Conservation (phyloP, 805 yeast species). For the Vanderwaltozyma yarrowii region DNA sequence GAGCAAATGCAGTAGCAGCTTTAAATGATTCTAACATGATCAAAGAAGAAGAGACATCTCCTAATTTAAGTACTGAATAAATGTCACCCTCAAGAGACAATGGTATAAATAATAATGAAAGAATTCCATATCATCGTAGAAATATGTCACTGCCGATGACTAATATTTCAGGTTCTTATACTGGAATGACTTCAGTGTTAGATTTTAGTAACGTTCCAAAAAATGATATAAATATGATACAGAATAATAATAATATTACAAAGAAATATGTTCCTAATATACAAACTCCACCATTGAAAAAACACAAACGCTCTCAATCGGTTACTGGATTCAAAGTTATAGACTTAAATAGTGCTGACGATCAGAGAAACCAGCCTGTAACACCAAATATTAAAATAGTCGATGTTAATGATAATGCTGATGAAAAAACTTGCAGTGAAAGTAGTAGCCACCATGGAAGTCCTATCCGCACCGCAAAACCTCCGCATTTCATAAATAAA, state of each 20-base stretch:
- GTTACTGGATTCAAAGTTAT: slow-evolving; percentile 24
- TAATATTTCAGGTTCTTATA: slow-evolving; percentile 5
- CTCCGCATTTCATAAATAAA: slow-evolving; percentile 21
- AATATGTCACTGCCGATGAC: slow-evolving; percentile 4
- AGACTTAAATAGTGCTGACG: slow-evolving; percentile 20
- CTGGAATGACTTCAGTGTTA: slow-evolving; percentile 16
- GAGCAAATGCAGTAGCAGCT: slow-evolving; percentile 60
- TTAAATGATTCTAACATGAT: slow-evolving; percentile 22
- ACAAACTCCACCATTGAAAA: slow-evolving; percentile 5
- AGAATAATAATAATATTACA: too few species aligned
- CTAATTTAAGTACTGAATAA: too few species aligned
- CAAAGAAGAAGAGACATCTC: slow-evolving; percentile 18
- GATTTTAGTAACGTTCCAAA: slow-evolving; percentile 8
- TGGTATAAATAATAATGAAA: background rate
- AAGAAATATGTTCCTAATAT: background rate
- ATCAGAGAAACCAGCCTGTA: slow-evolving; percentile 5
- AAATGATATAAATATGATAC: too few species aligned
- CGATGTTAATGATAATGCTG: slow-evolving; percentile 7
- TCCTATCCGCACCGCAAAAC: slow-evolving; percentile 8
- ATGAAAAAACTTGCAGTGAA: slow-evolving; percentile 26
- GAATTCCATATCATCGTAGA: slow-evolving; percentile 3
- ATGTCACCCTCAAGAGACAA: too few species aligned
- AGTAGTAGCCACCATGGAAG: slow-evolving; percentile 19
- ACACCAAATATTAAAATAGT: background rate
- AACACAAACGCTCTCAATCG: slow-evolving; percentile 22